Base-by-base conservation (phyloP, 2,329 filamentous ascomycete species). In the Emergomyces orientalis region DNA sequence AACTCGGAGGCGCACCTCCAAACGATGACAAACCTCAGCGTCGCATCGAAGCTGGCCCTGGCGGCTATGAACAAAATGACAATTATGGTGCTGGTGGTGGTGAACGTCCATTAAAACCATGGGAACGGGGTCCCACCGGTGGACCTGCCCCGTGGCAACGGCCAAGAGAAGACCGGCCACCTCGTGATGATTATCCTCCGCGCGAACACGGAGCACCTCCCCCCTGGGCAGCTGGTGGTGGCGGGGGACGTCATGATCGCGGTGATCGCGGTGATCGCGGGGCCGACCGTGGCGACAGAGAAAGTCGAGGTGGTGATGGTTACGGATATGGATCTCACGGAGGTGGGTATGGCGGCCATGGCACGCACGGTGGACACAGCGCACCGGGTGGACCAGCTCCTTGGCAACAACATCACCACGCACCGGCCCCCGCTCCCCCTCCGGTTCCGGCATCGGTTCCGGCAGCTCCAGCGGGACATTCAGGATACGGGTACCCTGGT, bases 1-100 rank as follows among this genome's bases (percentile, higher is more conserved):
- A 97, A 82, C 85, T 97, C 69, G 91, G 88, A 66, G 90, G 91
- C 66, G 88, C 87, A 65, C 83, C 79, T 47, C 78, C 86, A 61
- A 80, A 81, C 61, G 83, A 78, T 56, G 80, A 82, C 55, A 78
- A 88, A 45, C 88, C 87, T 69, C 88, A 87, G 67, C 90, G 89
- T 66, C 90, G 89, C 67, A 96, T 99, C 72, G 94, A 96, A 78
- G 90, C 88, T 66, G 90, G 89, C 14, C 89, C 90, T 63, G 85
- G 85, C 62, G 81, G 80, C 43, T 84, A 83, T 67, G 83, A 84
- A 60, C 76, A 85, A 75, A 76, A 73, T 52, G 64, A 71, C 65
- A 75, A 72, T 62, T 75, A 75, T 61, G 65, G 67, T 49, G 76
- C 74, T 61, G 75, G 73, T 49, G 76, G 74, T 61, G 75, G 73